Percentiles rank a stretch among this genome's conserved stretches.
These are phyloP conservation scores for Crepidotus variabilis DNA, from an alignment of 768 basidiomycete species.

Conservation along the genomic window DNA sequence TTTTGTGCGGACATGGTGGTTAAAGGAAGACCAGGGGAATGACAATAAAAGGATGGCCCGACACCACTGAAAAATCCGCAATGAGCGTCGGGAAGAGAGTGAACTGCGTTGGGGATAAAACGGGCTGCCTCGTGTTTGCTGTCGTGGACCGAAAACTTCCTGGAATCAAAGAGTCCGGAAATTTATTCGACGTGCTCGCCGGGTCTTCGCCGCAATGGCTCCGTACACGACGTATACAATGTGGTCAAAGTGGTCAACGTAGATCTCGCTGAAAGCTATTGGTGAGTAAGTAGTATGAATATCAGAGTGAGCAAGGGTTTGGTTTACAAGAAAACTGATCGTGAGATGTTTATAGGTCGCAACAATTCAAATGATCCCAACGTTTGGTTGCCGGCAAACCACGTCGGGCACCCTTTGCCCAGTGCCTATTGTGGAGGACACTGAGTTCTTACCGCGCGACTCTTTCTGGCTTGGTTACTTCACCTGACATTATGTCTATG, in stretches of 20 bases:
- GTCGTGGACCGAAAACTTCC: slow-evolving; percentile 27
- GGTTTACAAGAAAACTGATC: neutral
- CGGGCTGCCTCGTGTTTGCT: slow-evolving; percentile 37
- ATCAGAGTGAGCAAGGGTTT: neutral
- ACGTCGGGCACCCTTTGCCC: slow-evolving; percentile 35
- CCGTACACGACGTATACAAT: slow-evolving; percentile 13
- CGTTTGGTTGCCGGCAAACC: slow-evolving; percentile 8
- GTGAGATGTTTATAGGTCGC: slow-evolving; percentile 6
- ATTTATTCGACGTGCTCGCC: slow-evolving; percentile 20
- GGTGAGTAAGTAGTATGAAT: too few relatives aligned
- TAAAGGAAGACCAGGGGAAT: slow-evolving; percentile 12
- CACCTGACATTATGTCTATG: slow-evolving; percentile 1
- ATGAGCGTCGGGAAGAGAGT: slow-evolving; percentile 22
- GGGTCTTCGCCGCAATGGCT: slow-evolving; percentile 29
- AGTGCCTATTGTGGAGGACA: slow-evolving; percentile 19
- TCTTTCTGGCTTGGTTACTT: slow-evolving; percentile 9
- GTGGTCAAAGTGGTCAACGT: neutral
- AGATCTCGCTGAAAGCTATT: neutral
- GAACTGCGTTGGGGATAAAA: slow-evolving; percentile 32
- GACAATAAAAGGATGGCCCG: slow-evolving; percentile 26
- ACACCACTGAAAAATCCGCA: slow-evolving; percentile 27
- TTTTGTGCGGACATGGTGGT: slow-evolving; percentile 19
- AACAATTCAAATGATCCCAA: neutral
- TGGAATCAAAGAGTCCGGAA: slow-evolving; percentile 12
- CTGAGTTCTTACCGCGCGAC: slow-evolving; percentile 9